Evolutionary conservation across 2,329 filamentous ascomycete species (phyloP).

Genomic region (Talaromyces sp.): DNA sequence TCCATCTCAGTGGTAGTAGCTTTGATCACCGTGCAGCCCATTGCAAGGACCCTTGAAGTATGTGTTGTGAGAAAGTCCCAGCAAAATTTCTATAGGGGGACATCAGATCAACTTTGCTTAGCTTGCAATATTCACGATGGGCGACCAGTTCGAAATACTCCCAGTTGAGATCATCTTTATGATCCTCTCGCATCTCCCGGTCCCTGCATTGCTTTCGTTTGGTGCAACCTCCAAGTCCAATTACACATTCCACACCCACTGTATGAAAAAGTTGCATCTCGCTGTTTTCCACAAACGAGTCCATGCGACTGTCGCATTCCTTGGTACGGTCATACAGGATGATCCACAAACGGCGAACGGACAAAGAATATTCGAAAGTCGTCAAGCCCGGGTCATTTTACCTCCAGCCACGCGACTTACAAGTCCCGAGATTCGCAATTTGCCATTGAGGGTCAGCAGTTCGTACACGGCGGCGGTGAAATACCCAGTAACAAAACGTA

Average conservation of each 20-base stretch:
- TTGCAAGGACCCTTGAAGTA: not conserved
- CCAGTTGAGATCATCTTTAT: slow-evolving; percentile 32
- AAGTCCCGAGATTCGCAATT: not conserved
- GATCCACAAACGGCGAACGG: slow-evolving; percentile 15
- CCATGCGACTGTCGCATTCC: slow-evolving; percentile 31
- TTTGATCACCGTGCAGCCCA: too few relatives aligned
- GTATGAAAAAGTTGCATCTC: slow-evolving; percentile 30
- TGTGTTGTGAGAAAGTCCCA: not conserved
- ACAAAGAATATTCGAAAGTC: slow-evolving; percentile 5
- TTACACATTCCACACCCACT: slow-evolving; percentile 27
- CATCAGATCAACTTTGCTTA: not conserved
- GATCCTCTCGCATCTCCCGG: slow-evolving; percentile 31
- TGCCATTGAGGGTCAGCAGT: not conserved
- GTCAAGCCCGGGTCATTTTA: slow-evolving; percentile 20
- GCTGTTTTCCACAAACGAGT: slow-evolving; percentile 33
- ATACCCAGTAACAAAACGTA: not conserved
- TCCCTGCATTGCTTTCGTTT: slow-evolving; percentile 31
- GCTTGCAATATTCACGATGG: not conserved
- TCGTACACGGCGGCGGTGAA: not conserved
- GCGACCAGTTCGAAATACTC: slow-evolving; percentile 23
- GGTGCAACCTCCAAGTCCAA: slow-evolving; percentile 30
- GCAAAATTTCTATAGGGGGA: not conserved
- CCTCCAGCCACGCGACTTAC: slow-evolving; percentile 9
- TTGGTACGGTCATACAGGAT: slow-evolving; percentile 27
- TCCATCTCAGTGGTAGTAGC: not conserved